Evolutionary conservation across 768 basidiomycete genomes (phyloP), one percentile per base, ranked within the genome.

Genomic region (Leucocoprinus sp.): DNA sequence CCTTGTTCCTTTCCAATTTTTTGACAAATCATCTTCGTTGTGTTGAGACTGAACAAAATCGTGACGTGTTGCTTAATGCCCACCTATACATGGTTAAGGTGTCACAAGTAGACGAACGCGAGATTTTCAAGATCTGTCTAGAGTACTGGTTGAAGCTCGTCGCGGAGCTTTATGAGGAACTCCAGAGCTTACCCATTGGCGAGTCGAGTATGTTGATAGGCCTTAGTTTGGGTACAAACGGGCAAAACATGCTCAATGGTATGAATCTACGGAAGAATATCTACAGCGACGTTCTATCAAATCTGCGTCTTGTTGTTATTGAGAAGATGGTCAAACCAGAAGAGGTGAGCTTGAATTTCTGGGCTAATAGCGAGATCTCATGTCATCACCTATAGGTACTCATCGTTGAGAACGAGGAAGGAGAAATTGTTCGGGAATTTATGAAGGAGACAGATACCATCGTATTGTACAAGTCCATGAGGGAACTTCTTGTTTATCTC

Each of bases 261-360:
- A 80, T 87, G 70, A 77, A 84, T 2, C 60, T 93, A 54, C 71
- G 96, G 55, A 93, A 97, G 74, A 91, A 91, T 60, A 87, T 96
- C 50, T 99, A 98, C 60, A 82, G 83, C 50, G 93, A 98, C 54
- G 92, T 99, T 8, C 69, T 99, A 43, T 92, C 87, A 23, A 96
- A 99, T 61, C 62, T 99, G 55, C 78, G 96, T 35, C 65, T 97
- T 49, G 95, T 98, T 36, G 92, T 99, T 57, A 95, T 98, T 55
- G 95, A 97, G 66, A 78, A 90, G 56, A 99, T 99, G 96, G 96
- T 97, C 53, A 99, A 98, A 62, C 96, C 96, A 4, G 96, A 99
- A 64, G 96, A 99, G 78, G 95, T 92, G 50, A 31, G 75, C 61
- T 14, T 53, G 35, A 11, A 29, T 34, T 50, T 18, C 17, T 17